Evolutionary conservation across 192 early-diverging fungal genomes (phyloP), one percentile per base, ranked within the genome.

Genomic region (Mortierella alpina): DNA sequence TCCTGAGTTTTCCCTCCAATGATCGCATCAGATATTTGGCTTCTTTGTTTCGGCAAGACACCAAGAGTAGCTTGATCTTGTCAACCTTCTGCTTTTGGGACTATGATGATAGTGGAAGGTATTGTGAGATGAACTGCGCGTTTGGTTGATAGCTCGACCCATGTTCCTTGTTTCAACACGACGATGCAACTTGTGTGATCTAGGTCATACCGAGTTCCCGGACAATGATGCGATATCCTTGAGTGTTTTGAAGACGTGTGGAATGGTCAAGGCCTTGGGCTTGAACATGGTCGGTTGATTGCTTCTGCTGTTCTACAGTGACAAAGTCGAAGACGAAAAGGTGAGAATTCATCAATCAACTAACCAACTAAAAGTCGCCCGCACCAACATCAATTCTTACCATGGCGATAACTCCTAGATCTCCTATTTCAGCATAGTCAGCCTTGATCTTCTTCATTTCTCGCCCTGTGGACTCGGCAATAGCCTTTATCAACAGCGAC

Each of bases 1-100:
- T 98, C 22, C 98, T 91, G 60, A 99, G 86, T 71, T 97, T 96
- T 50, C 97, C 98, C 79, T 97, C 95, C 47, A 97, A 76, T 18
- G 92, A 93, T 56, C 95, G 91, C 82, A 58, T 60, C 50, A 84
- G 53, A 40, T 66, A 73, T n/a, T 70, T 87, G 50, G 70, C 72
- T 57, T 86, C 85, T 57, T 84, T 82, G 49, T 84, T 84, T 47
- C 75, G 50, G 31, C 80, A 77, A 12, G 85, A 75, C 13, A 85
- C 68, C 45, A 87, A n/a, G 18, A 87, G 63, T n/a, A 79, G 49
- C 59, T 80, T 87, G 39, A 85, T 83, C 59, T 85, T 77, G 61
- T 82, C 79, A 11, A 84, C 76, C 44, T 85, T 84, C 52, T 76
- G 75, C 39, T 87, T 80, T 80, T 80, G 76, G 4, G 76, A 80